phyloP scores from a whole-genome alignment of 169 alveolate genomes.

The Theileria sp. region DNA sequence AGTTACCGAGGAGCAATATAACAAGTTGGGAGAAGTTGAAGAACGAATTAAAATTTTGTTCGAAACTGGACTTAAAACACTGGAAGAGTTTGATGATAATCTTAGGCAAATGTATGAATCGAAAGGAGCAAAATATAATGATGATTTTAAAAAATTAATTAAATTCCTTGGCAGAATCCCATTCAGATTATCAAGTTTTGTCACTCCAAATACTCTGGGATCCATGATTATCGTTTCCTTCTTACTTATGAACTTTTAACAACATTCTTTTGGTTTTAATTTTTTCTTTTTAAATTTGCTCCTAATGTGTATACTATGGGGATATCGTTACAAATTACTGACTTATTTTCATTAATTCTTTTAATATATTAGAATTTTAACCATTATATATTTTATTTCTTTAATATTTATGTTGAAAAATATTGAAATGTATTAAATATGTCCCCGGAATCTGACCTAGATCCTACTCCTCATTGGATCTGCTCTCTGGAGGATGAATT shows the following conservation, averaged over 20 bases:
- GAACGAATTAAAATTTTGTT: not conserved
- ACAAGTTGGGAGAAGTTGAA: not conserved
- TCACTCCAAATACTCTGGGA: slow-evolving; percentile 1
- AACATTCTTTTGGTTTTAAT: not conserved
- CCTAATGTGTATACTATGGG: slow-evolving; percentile 22
- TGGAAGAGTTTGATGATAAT: slow-evolving; percentile 12
- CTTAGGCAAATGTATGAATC: slow-evolving; percentile 2
- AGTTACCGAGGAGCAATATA: slow-evolving; percentile 1
- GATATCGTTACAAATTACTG: not conserved
- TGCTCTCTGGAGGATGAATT: slow-evolving; percentile 76
- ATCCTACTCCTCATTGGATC: slow-evolving; percentile 73
- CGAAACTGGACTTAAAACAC: not conserved
- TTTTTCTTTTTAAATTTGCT: not conserved
- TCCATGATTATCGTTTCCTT: not conserved
- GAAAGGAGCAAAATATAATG: not conserved
- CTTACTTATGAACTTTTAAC: not conserved
- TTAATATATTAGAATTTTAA: not conserved
- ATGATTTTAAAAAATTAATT: not conserved
- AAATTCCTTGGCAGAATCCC: slow-evolving; percentile 3
- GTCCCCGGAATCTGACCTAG: slow-evolving; percentile 8
- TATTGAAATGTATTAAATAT: slow-evolving; percentile 3
- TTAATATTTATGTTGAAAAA: not conserved
- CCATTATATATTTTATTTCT: not conserved
- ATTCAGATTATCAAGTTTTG: slow-evolving; percentile 3
- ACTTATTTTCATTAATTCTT: not conserved